phyloP scores from a whole-genome alignment of 2,329 filamentous ascomycete genomes.

The Ceratocystis ficicola region DNA sequence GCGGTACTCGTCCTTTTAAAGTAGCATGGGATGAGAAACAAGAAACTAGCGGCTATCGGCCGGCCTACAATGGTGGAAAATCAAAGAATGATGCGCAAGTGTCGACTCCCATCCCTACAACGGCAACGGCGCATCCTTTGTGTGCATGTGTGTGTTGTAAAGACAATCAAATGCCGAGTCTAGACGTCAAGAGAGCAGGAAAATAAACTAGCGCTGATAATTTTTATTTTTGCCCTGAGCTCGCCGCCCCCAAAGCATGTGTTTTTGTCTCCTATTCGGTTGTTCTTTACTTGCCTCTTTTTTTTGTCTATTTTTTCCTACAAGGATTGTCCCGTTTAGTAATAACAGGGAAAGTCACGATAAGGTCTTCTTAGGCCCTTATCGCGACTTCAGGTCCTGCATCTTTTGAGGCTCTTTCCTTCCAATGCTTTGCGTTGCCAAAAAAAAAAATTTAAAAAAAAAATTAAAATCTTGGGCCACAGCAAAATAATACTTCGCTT shows the following conservation, averaged over 20 bases:
- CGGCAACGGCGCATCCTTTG: too few relatives aligned
- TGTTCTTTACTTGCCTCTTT: not conserved
- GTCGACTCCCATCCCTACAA: too few relatives aligned
- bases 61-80: too few relatives aligned
- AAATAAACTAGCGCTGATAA: too few relatives aligned
- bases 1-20: too few relatives aligned
- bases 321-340: not conserved
- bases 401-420: not conserved
- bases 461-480: not conserved
- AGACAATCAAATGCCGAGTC: not conserved
- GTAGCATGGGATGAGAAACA: too few relatives aligned
- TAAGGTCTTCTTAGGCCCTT: constrained; percentile 7
- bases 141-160: too few relatives aligned
- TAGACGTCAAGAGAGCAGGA: not conserved
- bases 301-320: not conserved
- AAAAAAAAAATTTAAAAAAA: not conserved
- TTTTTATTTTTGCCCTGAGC: not conserved
- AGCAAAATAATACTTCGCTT: constrained; percentile 5
- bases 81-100: too few relatives aligned
- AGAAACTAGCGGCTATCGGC: too few relatives aligned
- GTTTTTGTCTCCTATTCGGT: not conserved
- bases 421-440: too few relatives aligned
- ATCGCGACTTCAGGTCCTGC: not conserved
- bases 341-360: not conserved
- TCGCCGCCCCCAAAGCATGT: too few relatives aligned